phyloP scores from a whole-genome alignment of 2,329 filamentous ascomycete species.

The Kalmusia sp. region DNA sequence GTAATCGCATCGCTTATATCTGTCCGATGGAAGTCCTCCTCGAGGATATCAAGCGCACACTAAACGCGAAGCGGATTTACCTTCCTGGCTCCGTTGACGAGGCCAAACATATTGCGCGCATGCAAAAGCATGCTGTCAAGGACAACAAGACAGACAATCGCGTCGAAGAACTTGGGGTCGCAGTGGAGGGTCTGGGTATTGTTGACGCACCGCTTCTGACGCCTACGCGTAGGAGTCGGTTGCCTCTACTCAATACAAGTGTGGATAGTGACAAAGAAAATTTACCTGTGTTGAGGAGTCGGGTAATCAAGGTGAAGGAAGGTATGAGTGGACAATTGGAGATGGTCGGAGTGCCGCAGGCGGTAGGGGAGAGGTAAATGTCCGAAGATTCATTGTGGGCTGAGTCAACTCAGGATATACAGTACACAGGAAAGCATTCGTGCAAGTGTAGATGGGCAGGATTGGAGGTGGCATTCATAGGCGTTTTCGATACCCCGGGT shows the following conservation, averaged over 20 bases:
- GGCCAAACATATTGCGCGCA: conserved; percentile 17
- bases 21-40: conserved; percentile 93
- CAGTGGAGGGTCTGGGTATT: conserved; percentile 40
- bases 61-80: conserved; percentile 73
- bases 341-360: conserved; percentile 30
- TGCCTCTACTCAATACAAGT: conserved; percentile 15
- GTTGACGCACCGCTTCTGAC: conserved; percentile 27
- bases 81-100: conserved; percentile 66
- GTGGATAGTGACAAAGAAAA: conserved; percentile 38
- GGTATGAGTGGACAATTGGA: conserved; percentile 27
- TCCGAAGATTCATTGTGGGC: too few relatives aligned
- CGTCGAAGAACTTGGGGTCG: conserved; percentile 31
- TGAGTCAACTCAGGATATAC: not conserved
- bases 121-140: conserved; percentile 11
- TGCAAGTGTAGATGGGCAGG: too few relatives aligned
- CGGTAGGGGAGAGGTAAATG: not conserved
- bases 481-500: conserved; percentile 4
- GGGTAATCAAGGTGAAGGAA: conserved; percentile 32
- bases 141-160: conserved; percentile 14
- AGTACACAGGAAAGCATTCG: too few relatives aligned
- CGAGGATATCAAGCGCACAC: conserved; percentile 80
- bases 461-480: not conserved
- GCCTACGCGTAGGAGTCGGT: conserved; percentile 8
- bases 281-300: conserved; percentile 27
- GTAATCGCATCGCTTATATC: conserved; percentile 85